phyloP scores from a whole-genome alignment of 352 stramenopile species.

The Pythium monospermum region DNA sequence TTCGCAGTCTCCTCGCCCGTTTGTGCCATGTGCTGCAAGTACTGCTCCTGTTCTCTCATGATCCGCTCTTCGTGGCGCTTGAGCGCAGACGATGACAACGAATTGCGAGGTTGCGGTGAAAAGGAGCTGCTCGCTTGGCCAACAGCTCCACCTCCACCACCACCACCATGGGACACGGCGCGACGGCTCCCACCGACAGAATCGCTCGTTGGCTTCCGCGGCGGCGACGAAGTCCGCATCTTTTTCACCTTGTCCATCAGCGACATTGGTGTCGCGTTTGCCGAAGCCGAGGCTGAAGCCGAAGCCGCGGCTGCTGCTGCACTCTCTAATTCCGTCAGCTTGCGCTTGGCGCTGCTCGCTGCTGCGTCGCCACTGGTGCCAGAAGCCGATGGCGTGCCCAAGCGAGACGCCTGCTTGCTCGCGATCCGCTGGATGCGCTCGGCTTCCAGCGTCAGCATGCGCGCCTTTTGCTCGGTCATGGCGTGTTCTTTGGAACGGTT shows the following conservation, averaged over 20 bases:
- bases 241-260: conserved; percentile 16
- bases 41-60: too few relatives aligned
- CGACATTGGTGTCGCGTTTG: too few relatives aligned
- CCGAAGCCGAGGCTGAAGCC: too few relatives aligned
- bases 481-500: conserved; percentile 22
- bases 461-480: conserved; percentile 21
- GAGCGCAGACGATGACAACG: conserved; percentile 14
- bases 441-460: conserved; percentile 24
- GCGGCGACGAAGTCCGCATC: conserved; percentile 15
- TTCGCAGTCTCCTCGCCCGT: background rate
- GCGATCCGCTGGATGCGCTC: conserved; percentile 16
- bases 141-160: too few relatives aligned
- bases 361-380: too few relatives aligned
- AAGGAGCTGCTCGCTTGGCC: too few relatives aligned
- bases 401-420: conserved; percentile 9
- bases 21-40: too few relatives aligned
- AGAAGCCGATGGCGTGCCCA: background rate
- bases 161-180: conserved; percentile 3
- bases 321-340: conserved; percentile 20
- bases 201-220: background rate
- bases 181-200: conserved; percentile 9
- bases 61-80: conserved; percentile 16
- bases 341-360: conserved; percentile 28
- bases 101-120: too few relatives aligned
- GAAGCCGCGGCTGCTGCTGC: background rate